phyloP scores from a whole-genome alignment of 345 rosid genomes.

The Brassica incana region DNA sequence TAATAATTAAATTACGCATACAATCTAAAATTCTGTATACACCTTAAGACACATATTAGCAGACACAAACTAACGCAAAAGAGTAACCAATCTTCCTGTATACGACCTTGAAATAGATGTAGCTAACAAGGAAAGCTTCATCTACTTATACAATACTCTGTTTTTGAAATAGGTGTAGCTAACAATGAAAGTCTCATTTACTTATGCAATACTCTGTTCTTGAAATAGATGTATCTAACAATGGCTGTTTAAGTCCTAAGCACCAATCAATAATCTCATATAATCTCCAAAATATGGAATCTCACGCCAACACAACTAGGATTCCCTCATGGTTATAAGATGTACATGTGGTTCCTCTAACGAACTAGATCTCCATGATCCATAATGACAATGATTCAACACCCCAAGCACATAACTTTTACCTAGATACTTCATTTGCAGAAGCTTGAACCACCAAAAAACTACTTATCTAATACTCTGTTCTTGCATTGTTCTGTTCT shows the following conservation, averaged over 20 bases:
- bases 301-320: not conserved
- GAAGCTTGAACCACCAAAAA: no score
- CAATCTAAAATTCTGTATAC: not conserved
- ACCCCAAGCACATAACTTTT: not conserved
- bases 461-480: not conserved
- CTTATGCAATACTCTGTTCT: not conserved
- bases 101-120: not conserved
- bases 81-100: conserved; percentile 4
- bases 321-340: not conserved
- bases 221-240: not conserved
- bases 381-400: conserved; percentile 2
- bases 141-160: not conserved
- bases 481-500: not conserved
- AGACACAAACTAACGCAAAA: not conserved
- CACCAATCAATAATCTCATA: not conserved
- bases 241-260: not conserved
- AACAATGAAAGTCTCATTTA: not conserved
- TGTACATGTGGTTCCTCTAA: conserved; percentile 2
- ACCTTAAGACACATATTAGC: conserved; percentile 1
- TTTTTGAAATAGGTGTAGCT: not conserved
- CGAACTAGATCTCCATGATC: not conserved
- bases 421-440: not conserved
- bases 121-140: not conserved
- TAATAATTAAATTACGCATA: not conserved
- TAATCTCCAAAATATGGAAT: not conserved